Conservation (phyloP, 352 stramenopile genomes). For the Aphanomyces stellatus region DNA sequence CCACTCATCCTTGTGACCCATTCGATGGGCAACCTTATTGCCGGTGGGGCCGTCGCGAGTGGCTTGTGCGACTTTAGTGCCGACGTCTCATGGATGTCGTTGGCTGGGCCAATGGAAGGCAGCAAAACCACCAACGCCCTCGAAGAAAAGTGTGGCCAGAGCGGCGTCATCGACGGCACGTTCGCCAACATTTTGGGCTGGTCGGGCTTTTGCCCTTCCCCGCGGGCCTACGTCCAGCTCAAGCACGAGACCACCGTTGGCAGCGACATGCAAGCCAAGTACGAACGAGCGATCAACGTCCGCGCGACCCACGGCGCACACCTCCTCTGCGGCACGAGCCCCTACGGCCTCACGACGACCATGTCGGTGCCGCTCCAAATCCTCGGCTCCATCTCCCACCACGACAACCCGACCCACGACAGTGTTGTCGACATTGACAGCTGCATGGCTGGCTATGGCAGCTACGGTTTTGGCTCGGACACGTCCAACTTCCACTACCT, state of each 20-base stretch:
- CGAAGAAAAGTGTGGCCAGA: neutral
- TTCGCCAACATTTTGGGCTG: constrained; percentile 3
- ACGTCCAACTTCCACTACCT: constrained; percentile 24
- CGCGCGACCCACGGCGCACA: constrained; percentile 23
- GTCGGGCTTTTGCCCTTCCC: constrained; percentile 25
- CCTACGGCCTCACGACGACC: constrained; percentile 23
- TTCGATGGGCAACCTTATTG: constrained; percentile 45
- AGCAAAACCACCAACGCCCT: constrained; percentile 23
- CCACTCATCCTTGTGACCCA: constrained; percentile 31
- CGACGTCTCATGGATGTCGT: constrained; percentile 34
- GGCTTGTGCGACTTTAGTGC: constrained; percentile 24
- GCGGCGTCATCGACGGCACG: neutral
- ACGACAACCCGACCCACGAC: constrained; percentile 26
- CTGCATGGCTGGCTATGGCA: constrained; percentile 28
- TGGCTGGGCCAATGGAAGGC: constrained; percentile 31
- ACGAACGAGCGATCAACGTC: constrained; percentile 11
- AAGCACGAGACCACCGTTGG: constrained; percentile 13
- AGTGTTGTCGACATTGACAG: constrained; percentile 32
- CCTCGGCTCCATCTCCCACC: constrained; percentile 20
- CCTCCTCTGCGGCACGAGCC: constrained; percentile 31
- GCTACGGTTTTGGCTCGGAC: constrained; percentile 26
- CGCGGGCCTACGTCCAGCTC: constrained; percentile 26
- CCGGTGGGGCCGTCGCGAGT: constrained; percentile 23
- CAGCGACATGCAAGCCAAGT: constrained; percentile 23
- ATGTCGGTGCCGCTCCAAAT: constrained; percentile 23